phyloP scores from a whole-genome alignment of 352 stramenopile species.

The Phytophthora chlamydospora region DNA sequence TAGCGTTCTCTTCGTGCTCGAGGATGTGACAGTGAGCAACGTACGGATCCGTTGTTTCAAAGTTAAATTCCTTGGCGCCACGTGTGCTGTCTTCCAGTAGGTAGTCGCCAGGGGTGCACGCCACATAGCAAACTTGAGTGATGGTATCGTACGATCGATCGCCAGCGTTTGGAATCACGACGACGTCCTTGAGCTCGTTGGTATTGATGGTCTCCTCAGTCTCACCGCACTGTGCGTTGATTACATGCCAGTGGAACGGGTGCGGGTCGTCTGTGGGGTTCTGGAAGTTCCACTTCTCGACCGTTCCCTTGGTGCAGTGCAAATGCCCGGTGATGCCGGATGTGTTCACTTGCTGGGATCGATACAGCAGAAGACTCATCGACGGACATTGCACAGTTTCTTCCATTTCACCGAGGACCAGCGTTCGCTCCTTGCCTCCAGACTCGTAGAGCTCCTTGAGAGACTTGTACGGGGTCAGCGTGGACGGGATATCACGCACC shows the following conservation, averaged over 20 bases:
- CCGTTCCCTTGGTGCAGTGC: constrained; percentile 70
- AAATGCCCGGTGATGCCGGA: constrained; percentile 47
- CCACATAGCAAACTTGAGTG: constrained; percentile 76
- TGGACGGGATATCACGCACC: constrained; percentile 39
- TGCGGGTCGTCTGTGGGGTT: constrained; percentile 81
- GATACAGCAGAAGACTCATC: constrained; percentile 46
- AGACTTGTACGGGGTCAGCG: constrained; percentile 56
- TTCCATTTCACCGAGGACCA: constrained; percentile 66
- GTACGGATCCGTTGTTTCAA: constrained; percentile 71
- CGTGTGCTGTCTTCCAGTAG: constrained; percentile 51
- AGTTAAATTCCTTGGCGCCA: constrained; percentile 60
- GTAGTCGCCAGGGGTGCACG: constrained; percentile 71
- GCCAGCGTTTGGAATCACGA: constrained; percentile 68
- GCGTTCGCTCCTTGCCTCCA: constrained; percentile 53
- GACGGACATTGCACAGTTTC: constrained; percentile 42
- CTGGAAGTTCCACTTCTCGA: constrained; percentile 84
- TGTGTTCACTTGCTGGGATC: constrained; percentile 62
- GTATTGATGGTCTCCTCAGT: constrained; percentile 65
- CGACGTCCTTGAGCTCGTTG: constrained; percentile 76
- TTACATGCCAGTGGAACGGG: constrained; percentile 83
- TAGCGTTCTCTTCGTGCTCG: constrained; percentile 76
- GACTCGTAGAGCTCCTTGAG: constrained; percentile 60
- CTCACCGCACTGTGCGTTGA: constrained; percentile 76
- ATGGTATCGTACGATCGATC: constrained; percentile 41
- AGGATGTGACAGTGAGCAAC: constrained; percentile 79